Conservation (phyloP, 1,139 yeast genomes). For the Saccharomyces pastorianus region DNA sequence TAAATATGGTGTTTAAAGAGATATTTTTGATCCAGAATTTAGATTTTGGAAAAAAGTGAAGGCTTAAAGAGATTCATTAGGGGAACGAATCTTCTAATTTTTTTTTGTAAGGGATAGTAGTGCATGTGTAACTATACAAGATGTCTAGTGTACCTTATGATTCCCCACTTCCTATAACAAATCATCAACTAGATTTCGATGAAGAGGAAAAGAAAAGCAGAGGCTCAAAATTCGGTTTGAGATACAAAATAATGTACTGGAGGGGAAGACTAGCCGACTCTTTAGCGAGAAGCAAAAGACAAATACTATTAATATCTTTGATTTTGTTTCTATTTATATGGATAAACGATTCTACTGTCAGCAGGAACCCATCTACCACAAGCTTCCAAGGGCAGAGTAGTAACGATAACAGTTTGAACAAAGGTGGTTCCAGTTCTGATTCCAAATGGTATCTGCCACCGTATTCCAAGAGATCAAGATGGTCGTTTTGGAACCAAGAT, state of each 20-base stretch:
- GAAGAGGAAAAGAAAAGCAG: slow-evolving; percentile 1
- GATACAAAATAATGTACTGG: neutral
- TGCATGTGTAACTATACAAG: neutral
- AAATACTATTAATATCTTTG: neutral
- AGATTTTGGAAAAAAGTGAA: neutral
- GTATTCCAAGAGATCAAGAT: neutral
- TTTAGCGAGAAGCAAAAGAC: neutral
- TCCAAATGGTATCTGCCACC: neutral
- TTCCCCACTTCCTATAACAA: neutral
- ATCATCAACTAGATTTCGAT: neutral
- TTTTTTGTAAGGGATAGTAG: neutral
- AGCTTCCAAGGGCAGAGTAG: neutral
- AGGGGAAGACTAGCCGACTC: neutral
- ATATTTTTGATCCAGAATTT: neutral
- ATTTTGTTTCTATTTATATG: neutral
- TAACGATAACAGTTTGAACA: neutral
- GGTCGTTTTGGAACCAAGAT: slow-evolving; percentile 18
- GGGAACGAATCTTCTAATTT: neutral
- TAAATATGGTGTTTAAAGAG: neutral
- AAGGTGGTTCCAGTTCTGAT: neutral
- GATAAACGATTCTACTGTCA: neutral
- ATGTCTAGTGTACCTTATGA: neutral
- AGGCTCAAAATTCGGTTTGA: neutral
- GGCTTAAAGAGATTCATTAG: neutral
- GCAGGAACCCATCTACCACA: neutral